Evolutionary conservation across 805 yeast genomes (phyloP).

Genomic region (Teunomyces kruisii): DNA sequence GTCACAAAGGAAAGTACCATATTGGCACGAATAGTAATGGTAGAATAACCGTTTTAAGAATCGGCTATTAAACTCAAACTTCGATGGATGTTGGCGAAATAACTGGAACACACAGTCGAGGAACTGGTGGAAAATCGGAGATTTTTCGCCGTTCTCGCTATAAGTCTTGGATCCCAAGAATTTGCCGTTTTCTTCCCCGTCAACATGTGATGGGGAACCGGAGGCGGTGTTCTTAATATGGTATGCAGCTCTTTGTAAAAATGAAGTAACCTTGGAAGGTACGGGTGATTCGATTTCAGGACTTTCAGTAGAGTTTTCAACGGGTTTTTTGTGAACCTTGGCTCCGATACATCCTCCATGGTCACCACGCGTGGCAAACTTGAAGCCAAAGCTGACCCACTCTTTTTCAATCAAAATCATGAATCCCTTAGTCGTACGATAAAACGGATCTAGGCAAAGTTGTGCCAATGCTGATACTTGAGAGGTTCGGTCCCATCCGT

Average conservation of each 20-base stretch:
- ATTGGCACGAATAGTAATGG: conserved; percentile 91
- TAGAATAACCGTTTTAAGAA: conserved; percentile 81
- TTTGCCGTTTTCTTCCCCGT: conserved; percentile 14
- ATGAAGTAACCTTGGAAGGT: conserved; percentile 28
- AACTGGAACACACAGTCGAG: conserved; percentile 87
- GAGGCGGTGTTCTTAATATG: conserved; percentile 41
- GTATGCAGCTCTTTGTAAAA: conserved; percentile 41
- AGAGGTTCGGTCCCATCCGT: conserved; percentile 98
- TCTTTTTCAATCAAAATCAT: conserved; percentile 86
- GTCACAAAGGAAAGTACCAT: conserved; percentile 84
- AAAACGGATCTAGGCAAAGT: conserved; percentile 86
- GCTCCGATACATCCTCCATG: conserved; percentile 58
- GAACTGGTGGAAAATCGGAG: conserved; percentile 94
- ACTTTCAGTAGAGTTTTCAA: conserved; percentile 8
- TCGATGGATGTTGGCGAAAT: conserved; percentile 61
- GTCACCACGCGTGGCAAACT: conserved; percentile 81
- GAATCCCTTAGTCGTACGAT: conserved; percentile 85
- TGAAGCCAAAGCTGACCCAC: conserved; percentile 93
- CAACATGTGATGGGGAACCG: conserved; percentile 14
- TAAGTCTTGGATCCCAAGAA: conserved; percentile 24
- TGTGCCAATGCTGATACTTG: conserved; percentile 84
- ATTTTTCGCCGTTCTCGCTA: conserved; percentile 42
- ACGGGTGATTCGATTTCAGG: conserved; percentile 11
- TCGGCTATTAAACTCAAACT: conserved; percentile 86
- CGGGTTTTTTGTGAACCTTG: conserved; percentile 14